These are phyloP conservation scores for Pseudocercospora crystallina DNA, from an alignment of 2,329 filamentous ascomycete species.

Conservation along the genomic window DNA sequence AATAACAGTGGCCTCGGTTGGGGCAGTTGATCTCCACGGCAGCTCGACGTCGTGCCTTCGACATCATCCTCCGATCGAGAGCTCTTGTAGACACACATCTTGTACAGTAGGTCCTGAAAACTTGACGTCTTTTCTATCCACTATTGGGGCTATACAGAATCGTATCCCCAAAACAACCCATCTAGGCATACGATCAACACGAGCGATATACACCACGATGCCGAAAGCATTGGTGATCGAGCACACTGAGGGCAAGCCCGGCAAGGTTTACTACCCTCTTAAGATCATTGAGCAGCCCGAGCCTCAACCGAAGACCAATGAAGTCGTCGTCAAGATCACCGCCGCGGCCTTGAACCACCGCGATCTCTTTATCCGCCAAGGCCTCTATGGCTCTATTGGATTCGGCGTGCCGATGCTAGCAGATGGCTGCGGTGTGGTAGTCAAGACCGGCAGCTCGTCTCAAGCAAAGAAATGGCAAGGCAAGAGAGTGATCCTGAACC, in stretches of 20 bases:
- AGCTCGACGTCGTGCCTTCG: background rate
- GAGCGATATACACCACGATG: constrained; percentile 36
- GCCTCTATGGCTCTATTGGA: constrained; percentile 82
- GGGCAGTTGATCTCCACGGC: background rate
- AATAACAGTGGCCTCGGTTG: too few relatives aligned
- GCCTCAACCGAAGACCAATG: constrained; percentile 56
- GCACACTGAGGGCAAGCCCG: constrained; percentile 77
- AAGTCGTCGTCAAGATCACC: constrained; percentile 73
- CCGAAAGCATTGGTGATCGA: constrained; percentile 62
- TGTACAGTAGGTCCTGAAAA: background rate
- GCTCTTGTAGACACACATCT: background rate
- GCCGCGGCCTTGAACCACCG: constrained; percentile 90
- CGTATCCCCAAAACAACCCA: background rate
- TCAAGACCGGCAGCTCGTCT: constrained; percentile 58
- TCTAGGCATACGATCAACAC: background rate
- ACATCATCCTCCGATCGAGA: background rate
- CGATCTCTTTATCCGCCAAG: constrained; percentile 90
- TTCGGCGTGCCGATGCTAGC: constrained; percentile 77
- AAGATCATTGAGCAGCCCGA: constrained; percentile 60
- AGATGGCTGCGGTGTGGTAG: constrained; percentile 77
- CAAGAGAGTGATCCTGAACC: constrained; percentile 75
- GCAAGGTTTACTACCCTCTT: constrained; percentile 78
- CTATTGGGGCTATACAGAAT: background rate
- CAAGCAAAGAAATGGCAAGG: constrained; percentile 57
- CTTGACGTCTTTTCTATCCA: background rate